Percentiles rank a stretch among this genome's conserved stretches.
These are phyloP conservation scores for Ogataea zsoltii DNA, from an alignment of 805 yeast species.

Conservation along the genomic window DNA sequence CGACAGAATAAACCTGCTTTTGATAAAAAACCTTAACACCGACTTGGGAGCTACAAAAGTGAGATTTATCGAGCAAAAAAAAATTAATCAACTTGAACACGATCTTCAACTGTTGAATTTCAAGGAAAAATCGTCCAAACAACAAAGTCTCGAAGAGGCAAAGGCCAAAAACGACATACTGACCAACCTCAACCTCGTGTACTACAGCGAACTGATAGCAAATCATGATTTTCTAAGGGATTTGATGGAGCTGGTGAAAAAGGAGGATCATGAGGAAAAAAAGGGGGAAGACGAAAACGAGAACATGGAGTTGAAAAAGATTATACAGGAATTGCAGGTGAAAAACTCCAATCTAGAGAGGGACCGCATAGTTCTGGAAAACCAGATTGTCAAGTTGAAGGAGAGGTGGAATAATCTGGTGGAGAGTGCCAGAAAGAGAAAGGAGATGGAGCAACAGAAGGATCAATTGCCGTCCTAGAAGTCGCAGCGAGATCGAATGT, in stretches of 20 bases:
- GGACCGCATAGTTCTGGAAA: conserved; percentile 42
- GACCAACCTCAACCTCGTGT: conserved; percentile 28
- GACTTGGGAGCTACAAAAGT: conserved; percentile 25
- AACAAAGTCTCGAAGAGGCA: conserved; percentile 25
- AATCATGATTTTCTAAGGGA: conserved; percentile 31
- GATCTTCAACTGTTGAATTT: conserved; percentile 32
- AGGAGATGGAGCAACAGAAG: conserved; percentile 31
- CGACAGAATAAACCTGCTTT: conserved; percentile 20
- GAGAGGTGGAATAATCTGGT: conserved; percentile 68
- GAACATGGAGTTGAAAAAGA: conserved; percentile 16
- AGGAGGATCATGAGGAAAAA: conserved; percentile 8
- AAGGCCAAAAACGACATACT: conserved; percentile 33
- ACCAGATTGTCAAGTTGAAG: conserved; percentile 51
- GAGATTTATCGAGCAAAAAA: conserved; percentile 27
- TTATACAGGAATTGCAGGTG: conserved; percentile 29
- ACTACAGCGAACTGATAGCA: conserved; percentile 33
- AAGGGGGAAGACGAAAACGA: conserved; percentile 10
- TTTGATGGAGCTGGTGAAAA: conserved; percentile 9
- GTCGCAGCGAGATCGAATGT: neutral
- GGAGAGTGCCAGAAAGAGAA: conserved; percentile 59
- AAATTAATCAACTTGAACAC: conserved; percentile 32
- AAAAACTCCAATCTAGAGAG: conserved; percentile 29
- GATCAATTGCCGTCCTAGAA: conserved; percentile 5
- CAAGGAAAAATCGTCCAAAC: conserved; percentile 26
- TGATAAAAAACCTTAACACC: conserved; percentile 29